phyloP scores from a whole-genome alignment of 1,284 basidiomycete genomes.

The Flammula alnicola region DNA sequence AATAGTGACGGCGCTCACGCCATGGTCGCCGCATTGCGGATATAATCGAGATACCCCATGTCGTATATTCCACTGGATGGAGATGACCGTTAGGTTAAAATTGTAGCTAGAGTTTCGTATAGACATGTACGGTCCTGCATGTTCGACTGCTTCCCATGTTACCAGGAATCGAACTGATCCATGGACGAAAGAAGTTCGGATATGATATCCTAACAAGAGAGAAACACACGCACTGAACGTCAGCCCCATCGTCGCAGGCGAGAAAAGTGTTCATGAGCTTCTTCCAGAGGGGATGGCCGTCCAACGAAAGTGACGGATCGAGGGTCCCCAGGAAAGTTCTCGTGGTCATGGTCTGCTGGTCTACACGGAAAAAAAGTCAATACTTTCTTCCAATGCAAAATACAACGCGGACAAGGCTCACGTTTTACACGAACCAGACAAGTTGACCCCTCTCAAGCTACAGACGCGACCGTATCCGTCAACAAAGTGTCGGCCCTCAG shows the following conservation, averaged over 20 bases:
- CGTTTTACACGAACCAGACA: constrained; percentile 85
- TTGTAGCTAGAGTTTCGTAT: neutral
- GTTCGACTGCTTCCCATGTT: constrained; percentile 97
- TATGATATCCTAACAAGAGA: neutral
- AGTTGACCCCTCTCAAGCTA: constrained; percentile 78
- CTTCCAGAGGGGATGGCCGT: constrained; percentile 82
- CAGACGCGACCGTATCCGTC: constrained; percentile 81
- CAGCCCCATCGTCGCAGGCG: constrained; percentile 82
- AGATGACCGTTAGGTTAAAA: neutral
- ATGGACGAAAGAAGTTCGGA: neutral
- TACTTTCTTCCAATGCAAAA: neutral
- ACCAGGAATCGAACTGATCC: constrained; percentile 89
- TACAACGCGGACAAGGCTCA: constrained; percentile 47
- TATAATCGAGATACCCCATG: constrained; percentile 81
- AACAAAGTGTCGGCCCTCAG: constrained; percentile 77
- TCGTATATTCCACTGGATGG: constrained; percentile 78
- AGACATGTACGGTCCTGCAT: constrained; percentile 78
- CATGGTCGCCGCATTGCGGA: constrained; percentile 82
- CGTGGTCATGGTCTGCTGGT: constrained; percentile 65
- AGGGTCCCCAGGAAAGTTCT: constrained; percentile 65
- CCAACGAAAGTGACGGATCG: constrained; percentile 78
- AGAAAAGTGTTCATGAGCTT: constrained; percentile 85
- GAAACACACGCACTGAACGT: constrained; percentile 68
- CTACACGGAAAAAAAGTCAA: constrained; percentile 43
- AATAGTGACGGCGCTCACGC: constrained; percentile 56